Evolutionary conservation across 2,329 filamentous ascomycete species (phyloP).

Genomic region (Sclerotinia borealis): DNA sequence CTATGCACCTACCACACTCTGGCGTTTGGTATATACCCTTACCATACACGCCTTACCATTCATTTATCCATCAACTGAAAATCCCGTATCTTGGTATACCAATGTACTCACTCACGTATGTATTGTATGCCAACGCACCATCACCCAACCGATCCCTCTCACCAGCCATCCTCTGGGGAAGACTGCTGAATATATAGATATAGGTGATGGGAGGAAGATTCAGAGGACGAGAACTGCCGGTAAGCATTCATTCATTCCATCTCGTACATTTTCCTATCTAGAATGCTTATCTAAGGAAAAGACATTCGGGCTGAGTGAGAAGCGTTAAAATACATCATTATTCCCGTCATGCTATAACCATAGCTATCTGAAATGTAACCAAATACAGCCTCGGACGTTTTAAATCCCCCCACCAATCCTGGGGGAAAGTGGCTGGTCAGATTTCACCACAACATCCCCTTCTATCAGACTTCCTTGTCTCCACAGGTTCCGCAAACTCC

Average conservation of each 20-base stretch:
- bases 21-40: neutral
- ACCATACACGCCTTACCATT: neutral
- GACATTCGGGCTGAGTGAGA: conserved; percentile 4
- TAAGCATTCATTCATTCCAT: neutral
- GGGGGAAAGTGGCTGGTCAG: neutral
- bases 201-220: too few relatives aligned
- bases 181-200: too few relatives aligned
- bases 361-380: neutral
- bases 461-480: neutral
- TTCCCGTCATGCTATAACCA: neutral
- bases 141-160: neutral
- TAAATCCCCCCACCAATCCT: neutral
- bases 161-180: neutral
- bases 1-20: conserved; percentile 1
- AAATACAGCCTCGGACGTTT: neutral
- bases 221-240: conserved; percentile 8
- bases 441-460: neutral
- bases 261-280: neutral
- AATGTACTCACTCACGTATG: neutral
- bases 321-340: neutral
- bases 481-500: neutral
- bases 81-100: neutral
- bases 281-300: neutral
- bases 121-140: too few relatives aligned
- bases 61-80: neutral